Evolutionary conservation across 306 rosid genomes (phyloP), one percentile per base, ranked within the genome.

Genomic region (Senna siamea): DNA sequence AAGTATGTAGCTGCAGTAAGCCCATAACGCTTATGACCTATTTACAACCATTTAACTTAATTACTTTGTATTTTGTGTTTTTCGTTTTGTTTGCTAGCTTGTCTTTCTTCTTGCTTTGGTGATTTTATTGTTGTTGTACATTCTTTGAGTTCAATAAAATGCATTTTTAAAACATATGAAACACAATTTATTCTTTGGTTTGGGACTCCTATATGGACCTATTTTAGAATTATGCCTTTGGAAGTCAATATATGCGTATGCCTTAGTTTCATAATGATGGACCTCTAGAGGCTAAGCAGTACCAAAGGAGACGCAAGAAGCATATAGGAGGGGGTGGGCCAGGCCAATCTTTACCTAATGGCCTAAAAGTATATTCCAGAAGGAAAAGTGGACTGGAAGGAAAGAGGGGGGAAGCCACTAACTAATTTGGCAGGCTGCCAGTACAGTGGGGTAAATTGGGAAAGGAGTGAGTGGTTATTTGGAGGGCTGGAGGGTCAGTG

Each of bases 1-100:
- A 90, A 87, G 99, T 95, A 95, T 63, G 98, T 72, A 35, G 20
- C 22, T 26, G 65, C 37, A 28, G 63, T 23, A 35, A 46, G 64
- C 78, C 22, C 23, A 28, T 32, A 68, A 20, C 8, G 22, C 57
- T 23, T 46, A 54, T 15, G 17, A 40, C n/a, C n/a, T n/a, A n/a
- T n/a, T n/a, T n/a, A n/a, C n/a, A n/a, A n/a, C 48, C 0, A 41
- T 15, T 67, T 57, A 23, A 17, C 43, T 23, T 67, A 5, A 37
- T 43, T 26, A 14, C 52, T 28, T 26, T 43, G 5, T 46, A n/a
- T n/a, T n/a, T n/a, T n/a, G 7, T 3, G 1, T 69, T 13, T 3
- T 58, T 60, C 20, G 28, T 35, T 26, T 41, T 2, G 22, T 8
- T 52, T 23, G 20, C 28, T 48, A 51, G 53, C 4, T 48, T 20